These are phyloP conservation scores for Hyphopichia buzzinii DNA, from an alignment of 1,139 yeast species.

Conservation along the genomic window DNA sequence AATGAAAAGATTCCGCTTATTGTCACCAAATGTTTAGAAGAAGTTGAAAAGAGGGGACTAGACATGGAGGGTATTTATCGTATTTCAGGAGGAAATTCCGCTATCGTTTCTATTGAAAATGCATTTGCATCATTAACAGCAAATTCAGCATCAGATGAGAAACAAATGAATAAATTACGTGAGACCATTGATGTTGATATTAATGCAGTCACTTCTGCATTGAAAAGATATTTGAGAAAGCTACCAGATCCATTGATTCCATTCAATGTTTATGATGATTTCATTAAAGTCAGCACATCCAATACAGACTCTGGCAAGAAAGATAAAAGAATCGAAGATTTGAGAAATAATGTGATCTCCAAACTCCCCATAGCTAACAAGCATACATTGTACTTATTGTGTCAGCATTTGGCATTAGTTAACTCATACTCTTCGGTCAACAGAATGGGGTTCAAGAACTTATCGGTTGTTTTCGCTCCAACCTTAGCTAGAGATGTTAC, in stretches of 20 bases:
- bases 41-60: constrained; percentile 73
- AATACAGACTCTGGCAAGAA: constrained; percentile 32
- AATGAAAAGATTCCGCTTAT: constrained; percentile 64
- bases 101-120: constrained; percentile 57
- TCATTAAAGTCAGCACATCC: constrained; percentile 42
- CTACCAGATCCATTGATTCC: constrained; percentile 86
- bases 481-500: constrained; percentile 78
- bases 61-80: constrained; percentile 85
- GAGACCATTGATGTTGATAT: constrained; percentile 65
- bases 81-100: constrained; percentile 84
- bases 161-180: constrained; percentile 39
- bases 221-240: constrained; percentile 81
- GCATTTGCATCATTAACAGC: constrained; percentile 37
- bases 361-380: constrained; percentile 69
- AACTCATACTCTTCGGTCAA: constrained; percentile 48
- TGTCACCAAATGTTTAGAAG: constrained; percentile 69
- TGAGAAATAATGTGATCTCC: constrained; percentile 22
- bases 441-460: constrained; percentile 77
- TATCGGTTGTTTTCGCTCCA: constrained; percentile 95
- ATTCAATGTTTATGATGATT: constrained; percentile 62
- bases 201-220: constrained; percentile 81
- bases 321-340: constrained; percentile 32
- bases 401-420: constrained; percentile 64
- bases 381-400: constrained; percentile 51
- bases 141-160: constrained; percentile 30